These are phyloP conservation scores for Barnettozyma vustinii DNA, from an alignment of 805 yeast species.

Conservation along the genomic window DNA sequence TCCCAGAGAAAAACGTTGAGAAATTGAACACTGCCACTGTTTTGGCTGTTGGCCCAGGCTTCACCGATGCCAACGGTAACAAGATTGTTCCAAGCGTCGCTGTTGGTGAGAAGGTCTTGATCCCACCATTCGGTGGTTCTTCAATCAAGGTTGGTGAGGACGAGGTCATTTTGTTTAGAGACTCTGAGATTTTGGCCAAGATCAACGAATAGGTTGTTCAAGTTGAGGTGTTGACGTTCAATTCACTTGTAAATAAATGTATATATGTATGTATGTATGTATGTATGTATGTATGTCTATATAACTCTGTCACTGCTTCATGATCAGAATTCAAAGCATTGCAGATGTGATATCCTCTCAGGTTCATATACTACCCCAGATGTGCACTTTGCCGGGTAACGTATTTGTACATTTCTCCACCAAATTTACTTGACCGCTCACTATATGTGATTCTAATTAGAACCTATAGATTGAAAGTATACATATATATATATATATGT, in stretches of 20 bases:
- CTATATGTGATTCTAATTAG: no score
- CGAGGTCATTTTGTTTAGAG: slow-evolving; percentile 77
- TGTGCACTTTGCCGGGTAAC: no score
- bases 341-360: not conserved
- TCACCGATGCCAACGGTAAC: slow-evolving; percentile 68
- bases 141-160: slow-evolving; percentile 84
- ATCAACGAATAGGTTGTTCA: slow-evolving; percentile 49
- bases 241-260: slow-evolving; percentile 4
- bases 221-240: not conserved
- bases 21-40: slow-evolving; percentile 91
- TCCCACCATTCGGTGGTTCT: slow-evolving; percentile 93
- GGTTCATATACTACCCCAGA: no score
- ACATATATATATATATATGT: no score
- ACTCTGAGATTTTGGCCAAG: slow-evolving; percentile 92
- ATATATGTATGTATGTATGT: no score
- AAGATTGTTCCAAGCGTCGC: slow-evolving; percentile 67
- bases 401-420: no score
- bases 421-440: no score
- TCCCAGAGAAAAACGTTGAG: slow-evolving; percentile 94
- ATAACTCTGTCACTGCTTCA: not conserved
- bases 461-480: no score
- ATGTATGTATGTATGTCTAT: no score
- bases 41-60: slow-evolving; percentile 93
- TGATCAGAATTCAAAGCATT: not conserved
- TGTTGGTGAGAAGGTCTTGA: slow-evolving; percentile 90